These are phyloP conservation scores for Aphanomyces astaci DNA, from an alignment of 352 stramenopile species.

Conservation along the genomic window DNA sequence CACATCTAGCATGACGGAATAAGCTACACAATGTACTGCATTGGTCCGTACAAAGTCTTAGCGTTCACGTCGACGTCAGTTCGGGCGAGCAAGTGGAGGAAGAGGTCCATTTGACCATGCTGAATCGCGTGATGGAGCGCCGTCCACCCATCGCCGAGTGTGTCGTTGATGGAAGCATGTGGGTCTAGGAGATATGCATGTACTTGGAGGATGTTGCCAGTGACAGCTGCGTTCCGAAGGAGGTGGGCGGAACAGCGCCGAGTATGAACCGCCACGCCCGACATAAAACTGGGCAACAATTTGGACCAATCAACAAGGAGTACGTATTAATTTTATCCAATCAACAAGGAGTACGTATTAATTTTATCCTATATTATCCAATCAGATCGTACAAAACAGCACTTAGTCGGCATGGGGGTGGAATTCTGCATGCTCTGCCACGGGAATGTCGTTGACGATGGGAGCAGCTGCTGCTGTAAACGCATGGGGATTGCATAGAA, in stretches of 20 bases:
- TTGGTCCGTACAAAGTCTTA: constrained; percentile 38
- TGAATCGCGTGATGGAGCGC: constrained; percentile 59
- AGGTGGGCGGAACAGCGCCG: no score
- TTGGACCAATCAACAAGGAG: not conserved
- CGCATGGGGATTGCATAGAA: constrained; percentile 18
- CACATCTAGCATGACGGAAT: constrained; percentile 29
- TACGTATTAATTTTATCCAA: no score
- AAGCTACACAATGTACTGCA: not conserved
- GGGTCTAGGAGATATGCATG: constrained; percentile 34
- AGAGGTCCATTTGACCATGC: constrained; percentile 36
- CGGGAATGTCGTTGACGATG: constrained; percentile 11
- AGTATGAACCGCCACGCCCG: no score
- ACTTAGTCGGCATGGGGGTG: constrained; percentile 9
- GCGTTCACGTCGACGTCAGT: constrained; percentile 45
- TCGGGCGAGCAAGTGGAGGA: constrained; percentile 35
- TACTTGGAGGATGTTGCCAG: not conserved
- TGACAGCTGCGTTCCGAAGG: not conserved
- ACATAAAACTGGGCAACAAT: no score
- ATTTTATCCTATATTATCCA: not conserved
- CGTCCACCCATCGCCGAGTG: constrained; percentile 54
- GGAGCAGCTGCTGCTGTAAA: not conserved
- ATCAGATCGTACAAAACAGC: not conserved
- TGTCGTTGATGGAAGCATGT: constrained; percentile 42
- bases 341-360: not conserved
- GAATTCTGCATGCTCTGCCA: not conserved